Conservation (phyloP, 2,329 filamentous ascomycete genomes). For the Diaporthe nobilis region DNA sequence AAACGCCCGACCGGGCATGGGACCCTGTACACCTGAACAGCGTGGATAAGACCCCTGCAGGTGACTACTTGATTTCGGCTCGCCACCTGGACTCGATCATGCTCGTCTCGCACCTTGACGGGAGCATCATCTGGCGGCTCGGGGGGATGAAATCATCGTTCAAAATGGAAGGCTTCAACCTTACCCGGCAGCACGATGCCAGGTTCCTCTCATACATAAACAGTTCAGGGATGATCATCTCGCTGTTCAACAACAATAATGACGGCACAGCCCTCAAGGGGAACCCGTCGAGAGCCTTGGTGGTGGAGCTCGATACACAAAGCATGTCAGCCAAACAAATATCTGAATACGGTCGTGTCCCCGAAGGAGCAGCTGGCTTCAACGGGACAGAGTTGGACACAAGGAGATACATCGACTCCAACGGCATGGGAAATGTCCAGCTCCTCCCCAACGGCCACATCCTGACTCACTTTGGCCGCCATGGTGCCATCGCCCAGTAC, state of each 20-base stretch:
- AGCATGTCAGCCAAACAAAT: constrained; percentile 36
- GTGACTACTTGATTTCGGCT: constrained; percentile 65
- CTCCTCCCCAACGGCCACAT: constrained; percentile 58
- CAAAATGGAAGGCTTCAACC: constrained; percentile 38
- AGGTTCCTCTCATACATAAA: constrained; percentile 63
- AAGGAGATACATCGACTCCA: constrained; percentile 37
- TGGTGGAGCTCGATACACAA: constrained; percentile 42
- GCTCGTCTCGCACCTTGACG: constrained; percentile 61
- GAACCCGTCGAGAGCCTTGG: constrained; percentile 37
- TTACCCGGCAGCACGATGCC: constrained; percentile 64
- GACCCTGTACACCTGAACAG: constrained; percentile 71
- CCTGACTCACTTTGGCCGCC: constrained; percentile 65
- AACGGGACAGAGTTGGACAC: not conserved
- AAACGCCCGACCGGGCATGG: constrained; percentile 52
- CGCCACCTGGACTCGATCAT: constrained; percentile 63
- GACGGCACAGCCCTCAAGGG: constrained; percentile 40
- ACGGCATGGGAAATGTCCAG: constrained; percentile 47
- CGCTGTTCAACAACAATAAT: constrained; percentile 66
- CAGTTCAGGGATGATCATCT: constrained; percentile 42
- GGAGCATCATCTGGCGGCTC: constrained; percentile 61
- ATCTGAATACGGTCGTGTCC: constrained; percentile 32
- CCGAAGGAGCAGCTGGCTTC: constrained; percentile 24
- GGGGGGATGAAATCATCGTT: constrained; percentile 39
- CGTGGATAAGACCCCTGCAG: constrained; percentile 63
- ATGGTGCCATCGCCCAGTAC: constrained; percentile 64